Evolutionary conservation across 2,329 filamentous ascomycete genomes (phyloP).

Genomic region (Alternaria sp.): DNA sequence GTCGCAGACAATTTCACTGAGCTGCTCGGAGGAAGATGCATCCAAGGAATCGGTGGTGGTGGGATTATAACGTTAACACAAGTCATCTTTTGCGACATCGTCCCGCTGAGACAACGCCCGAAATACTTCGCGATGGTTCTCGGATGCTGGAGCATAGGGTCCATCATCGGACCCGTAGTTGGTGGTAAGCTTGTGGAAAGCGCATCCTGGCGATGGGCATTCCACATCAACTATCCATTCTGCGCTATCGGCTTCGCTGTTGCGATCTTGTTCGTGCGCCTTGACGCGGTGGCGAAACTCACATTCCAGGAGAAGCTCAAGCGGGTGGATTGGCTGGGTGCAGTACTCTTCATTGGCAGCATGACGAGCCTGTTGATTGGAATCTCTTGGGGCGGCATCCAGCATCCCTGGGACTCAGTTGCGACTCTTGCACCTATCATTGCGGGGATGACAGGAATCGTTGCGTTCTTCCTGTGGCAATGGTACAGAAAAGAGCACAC

Average conservation of each 20-base stretch:
- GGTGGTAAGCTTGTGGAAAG: slow-evolving; percentile 61
- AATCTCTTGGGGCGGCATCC: slow-evolving; percentile 52
- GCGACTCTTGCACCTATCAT: slow-evolving; percentile 50
- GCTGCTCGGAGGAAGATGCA: slow-evolving; percentile 43
- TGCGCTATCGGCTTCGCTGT: slow-evolving; percentile 40
- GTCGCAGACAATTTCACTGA: slow-evolving; percentile 42
- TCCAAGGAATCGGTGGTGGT: slow-evolving; percentile 50
- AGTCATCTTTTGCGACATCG: slow-evolving; percentile 55
- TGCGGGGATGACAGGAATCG: slow-evolving; percentile 40
- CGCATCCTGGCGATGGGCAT: slow-evolving; percentile 66
- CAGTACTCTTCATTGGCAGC: slow-evolving; percentile 47
- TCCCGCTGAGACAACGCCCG: slow-evolving; percentile 50
- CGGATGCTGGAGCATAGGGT: slow-evolving; percentile 61
- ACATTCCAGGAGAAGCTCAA: slow-evolving; percentile 31
- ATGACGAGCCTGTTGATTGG: slow-evolving; percentile 51
- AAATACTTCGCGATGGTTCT: slow-evolving; percentile 51
- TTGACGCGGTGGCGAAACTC: slow-evolving; percentile 25
- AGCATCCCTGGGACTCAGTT: slow-evolving; percentile 49
- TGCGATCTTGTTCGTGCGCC: slow-evolving; percentile 28
- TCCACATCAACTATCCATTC: slow-evolving; percentile 68
- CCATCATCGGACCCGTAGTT: slow-evolving; percentile 55
- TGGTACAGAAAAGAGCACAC: slow-evolving; percentile 40
- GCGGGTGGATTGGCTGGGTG: slow-evolving; percentile 53
- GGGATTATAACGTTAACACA: slow-evolving; percentile 51
- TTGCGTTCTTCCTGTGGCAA: slow-evolving; percentile 48